phyloP scores from a whole-genome alignment of 768 basidiomycete genomes.

The Strobilomyces confusus region DNA sequence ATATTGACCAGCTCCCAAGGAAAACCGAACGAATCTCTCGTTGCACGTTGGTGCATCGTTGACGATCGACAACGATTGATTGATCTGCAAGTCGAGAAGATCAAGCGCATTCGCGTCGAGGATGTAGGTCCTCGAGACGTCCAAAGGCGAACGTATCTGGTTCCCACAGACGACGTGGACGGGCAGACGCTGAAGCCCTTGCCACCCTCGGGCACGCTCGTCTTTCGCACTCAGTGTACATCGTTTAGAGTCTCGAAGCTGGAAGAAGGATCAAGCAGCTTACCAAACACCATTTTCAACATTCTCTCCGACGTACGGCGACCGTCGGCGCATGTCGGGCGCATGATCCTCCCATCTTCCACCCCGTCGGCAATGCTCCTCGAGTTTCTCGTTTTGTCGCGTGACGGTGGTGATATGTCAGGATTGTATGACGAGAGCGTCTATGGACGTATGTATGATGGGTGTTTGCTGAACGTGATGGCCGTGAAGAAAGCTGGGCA shows the following conservation, averaged over 20 bases:
- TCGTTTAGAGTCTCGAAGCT: neutral
- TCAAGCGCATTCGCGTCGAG: neutral
- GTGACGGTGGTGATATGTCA: neutral
- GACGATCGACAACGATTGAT: neutral
- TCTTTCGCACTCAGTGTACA: neutral
- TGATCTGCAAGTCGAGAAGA: neutral
- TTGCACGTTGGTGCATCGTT: neutral
- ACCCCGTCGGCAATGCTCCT: neutral
- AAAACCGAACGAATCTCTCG: neutral
- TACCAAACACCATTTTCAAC: neutral
- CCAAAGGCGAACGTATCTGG: neutral
- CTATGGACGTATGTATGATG: neutral
- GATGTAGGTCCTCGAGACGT: neutral
- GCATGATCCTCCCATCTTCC: neutral
- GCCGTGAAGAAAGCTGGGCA: neutral
- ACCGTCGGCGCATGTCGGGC: neutral
- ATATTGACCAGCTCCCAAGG: neutral
- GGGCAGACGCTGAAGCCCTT: neutral
- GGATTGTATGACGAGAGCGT: neutral
- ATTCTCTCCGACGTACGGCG: neutral
- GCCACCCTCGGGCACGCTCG: neutral
- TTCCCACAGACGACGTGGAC: neutral
- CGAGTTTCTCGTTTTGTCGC: neutral
- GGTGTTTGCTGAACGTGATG: neutral
- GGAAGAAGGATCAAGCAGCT: neutral